A percentile compares a stretch with the other conserved stretches of the same genome.
Conservation (phyloP, 305 asterid species). For the Plantago coronopus region DNA sequence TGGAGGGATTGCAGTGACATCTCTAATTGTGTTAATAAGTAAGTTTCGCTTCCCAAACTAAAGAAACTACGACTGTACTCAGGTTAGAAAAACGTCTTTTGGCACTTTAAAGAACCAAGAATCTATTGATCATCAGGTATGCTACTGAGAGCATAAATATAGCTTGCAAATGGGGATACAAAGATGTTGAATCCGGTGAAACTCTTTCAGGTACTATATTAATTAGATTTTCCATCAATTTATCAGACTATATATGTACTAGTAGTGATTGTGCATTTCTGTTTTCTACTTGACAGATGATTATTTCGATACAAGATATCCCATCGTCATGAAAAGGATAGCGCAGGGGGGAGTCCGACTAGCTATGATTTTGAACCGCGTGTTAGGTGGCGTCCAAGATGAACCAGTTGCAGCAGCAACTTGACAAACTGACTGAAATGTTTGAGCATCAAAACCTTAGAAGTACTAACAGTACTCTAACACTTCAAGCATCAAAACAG, state of each 20-base stretch:
- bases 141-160: conserved; percentile 69
- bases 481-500: too few species aligned
- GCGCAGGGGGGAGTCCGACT: conserved; percentile 93
- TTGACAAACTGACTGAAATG: conserved; percentile 1
- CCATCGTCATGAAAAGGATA: conserved; percentile 74
- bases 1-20: conserved; percentile 71
- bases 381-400: conserved; percentile 33
- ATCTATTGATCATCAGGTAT: conserved; percentile 34
- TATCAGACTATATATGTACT: not conserved
- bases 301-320: conserved; percentile 69
- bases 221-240: not conserved
- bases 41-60: conserved; percentile 19
- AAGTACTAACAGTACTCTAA: too few species aligned
- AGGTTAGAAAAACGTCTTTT: too few species aligned
- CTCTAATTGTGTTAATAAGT: conserved; percentile 63
- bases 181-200: conserved; percentile 66
- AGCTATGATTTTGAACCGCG: conserved; percentile 68
- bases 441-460: not conserved
- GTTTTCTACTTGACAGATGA: conserved; percentile 36
- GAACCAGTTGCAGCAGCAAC: conserved; percentile 37
- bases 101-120: not conserved
- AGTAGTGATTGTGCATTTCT: not conserved
- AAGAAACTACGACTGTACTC: not conserved
- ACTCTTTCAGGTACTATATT: conserved; percentile 61
- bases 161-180: conserved; percentile 91